Evolutionary conservation across 2,329 filamentous ascomycete species (phyloP).

Genomic region (Fusarium fracticaudum): DNA sequence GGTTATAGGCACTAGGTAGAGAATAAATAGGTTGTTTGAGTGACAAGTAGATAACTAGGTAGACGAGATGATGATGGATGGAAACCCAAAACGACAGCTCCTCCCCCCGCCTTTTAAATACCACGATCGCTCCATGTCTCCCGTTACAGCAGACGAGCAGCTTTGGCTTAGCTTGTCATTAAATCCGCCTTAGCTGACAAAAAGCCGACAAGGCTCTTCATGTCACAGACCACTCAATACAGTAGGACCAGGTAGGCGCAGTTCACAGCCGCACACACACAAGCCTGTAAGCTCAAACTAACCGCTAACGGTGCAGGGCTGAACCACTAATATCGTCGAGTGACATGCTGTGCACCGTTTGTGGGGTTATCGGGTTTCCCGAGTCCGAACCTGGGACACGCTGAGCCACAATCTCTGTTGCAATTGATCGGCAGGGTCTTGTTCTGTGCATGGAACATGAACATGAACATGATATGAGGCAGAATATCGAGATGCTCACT

Average conservation of each 20-base stretch:
- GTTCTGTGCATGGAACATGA: not conserved
- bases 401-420: conserved; percentile 22
- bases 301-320: conserved; percentile 17
- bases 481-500: not conserved
- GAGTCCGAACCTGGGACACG: conserved; percentile 5
- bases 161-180: conserved; percentile 11
- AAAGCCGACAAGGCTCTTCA: conserved; percentile 24
- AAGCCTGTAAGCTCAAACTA: conserved; percentile 28
- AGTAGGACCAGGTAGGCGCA: conserved; percentile 25
- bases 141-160: not conserved
- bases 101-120: conserved; percentile 40
- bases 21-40: not conserved
- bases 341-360: conserved; percentile 15
- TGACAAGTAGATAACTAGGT: not conserved
- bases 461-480: not conserved
- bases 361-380: conserved; percentile 7
- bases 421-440: conserved; percentile 16
- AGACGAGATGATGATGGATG: not conserved
- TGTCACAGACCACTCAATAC: conserved; percentile 8
- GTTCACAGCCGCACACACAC: conserved; percentile 28
- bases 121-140: not conserved
- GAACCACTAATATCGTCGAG: conserved; percentile 21
- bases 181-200: conserved; percentile 34
- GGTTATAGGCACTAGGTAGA: not conserved
- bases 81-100: not conserved